phyloP scores from a whole-genome alignment of 75 land plant genomes.

The Chamaecyparis obtusa region DNA sequence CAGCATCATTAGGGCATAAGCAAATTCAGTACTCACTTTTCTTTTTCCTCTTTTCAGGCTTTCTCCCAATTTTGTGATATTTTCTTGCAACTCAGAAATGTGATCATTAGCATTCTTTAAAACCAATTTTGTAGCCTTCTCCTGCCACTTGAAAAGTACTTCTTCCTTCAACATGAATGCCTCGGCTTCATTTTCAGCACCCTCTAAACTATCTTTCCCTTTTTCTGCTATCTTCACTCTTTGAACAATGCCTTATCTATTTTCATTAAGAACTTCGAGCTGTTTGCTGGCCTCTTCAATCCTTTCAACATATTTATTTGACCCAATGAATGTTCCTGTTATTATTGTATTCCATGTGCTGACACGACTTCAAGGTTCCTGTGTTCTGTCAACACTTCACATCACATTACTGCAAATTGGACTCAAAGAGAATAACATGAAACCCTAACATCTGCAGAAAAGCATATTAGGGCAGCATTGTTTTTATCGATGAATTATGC shows the following conservation, averaged over 20 bases:
- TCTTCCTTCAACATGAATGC: constrained; percentile 88
- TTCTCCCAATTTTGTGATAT: constrained; percentile 53
- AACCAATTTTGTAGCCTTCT: constrained; percentile 69
- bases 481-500: too few relatives aligned
- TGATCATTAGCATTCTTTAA: constrained; percentile 44
- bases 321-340: too few relatives aligned
- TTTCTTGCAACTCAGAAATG: constrained; percentile 41
- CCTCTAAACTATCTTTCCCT: constrained; percentile 90
- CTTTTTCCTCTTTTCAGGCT: constrained; percentile 57
- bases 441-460: too few relatives aligned
- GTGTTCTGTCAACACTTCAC: too few relatives aligned
- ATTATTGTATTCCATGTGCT: too few relatives aligned
- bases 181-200: constrained; percentile 92
- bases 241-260: constrained; percentile 77
- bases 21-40: too few relatives aligned
- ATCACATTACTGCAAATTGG: too few relatives aligned
- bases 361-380: too few relatives aligned
- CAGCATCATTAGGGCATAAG: too few relatives aligned
- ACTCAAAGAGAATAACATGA: too few relatives aligned
- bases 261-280: constrained; percentile 88
- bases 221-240: constrained; percentile 96
- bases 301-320: constrained; percentile 90
- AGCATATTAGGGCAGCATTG: too few relatives aligned
- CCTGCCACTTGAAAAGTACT: constrained; percentile 72
- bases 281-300: constrained; percentile 84